Percentiles rank a stretch among this genome's conserved stretches.
These are phyloP conservation scores for Diaporthe vexans DNA, from an alignment of 2,329 filamentous ascomycete genomes.

Conservation along the genomic window DNA sequence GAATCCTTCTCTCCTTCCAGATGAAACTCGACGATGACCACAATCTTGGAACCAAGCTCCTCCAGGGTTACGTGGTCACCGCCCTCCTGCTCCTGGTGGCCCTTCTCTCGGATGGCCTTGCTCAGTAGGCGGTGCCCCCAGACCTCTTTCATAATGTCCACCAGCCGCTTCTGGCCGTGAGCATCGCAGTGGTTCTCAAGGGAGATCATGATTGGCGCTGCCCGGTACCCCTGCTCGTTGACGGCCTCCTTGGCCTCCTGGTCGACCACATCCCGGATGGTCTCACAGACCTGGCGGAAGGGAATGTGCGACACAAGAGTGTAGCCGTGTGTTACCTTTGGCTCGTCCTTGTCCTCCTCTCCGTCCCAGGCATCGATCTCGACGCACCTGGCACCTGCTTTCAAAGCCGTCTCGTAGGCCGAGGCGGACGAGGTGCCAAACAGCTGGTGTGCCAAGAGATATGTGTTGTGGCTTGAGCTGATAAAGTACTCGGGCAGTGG, in stretches of 20 bases:
- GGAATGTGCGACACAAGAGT: slow-evolving; percentile 76
- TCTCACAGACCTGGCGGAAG: slow-evolving; percentile 76
- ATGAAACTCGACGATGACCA: slow-evolving; percentile 78
- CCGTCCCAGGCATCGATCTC: slow-evolving; percentile 83
- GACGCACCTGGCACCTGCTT: slow-evolving; percentile 76
- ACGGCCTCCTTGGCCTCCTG: slow-evolving; percentile 63
- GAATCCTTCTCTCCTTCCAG: slow-evolving; percentile 64
- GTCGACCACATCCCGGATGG: slow-evolving; percentile 73
- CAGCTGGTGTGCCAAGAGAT: slow-evolving; percentile 78
- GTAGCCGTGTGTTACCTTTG: slow-evolving; percentile 79
- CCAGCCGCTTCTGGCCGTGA: slow-evolving; percentile 72
- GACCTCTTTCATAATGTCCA: slow-evolving; percentile 75
- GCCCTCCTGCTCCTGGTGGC: slow-evolving; percentile 67
- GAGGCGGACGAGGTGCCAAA: slow-evolving; percentile 73
- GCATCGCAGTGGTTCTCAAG: slow-evolving; percentile 77
- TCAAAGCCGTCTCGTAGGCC: slow-evolving; percentile 74
- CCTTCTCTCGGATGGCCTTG: slow-evolving; percentile 68
- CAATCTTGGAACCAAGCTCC: slow-evolving; percentile 74
- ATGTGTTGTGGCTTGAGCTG: slow-evolving; percentile 81
- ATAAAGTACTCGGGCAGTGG: slow-evolving; percentile 79
- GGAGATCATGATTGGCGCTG: slow-evolving; percentile 73
- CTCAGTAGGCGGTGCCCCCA: slow-evolving; percentile 72
- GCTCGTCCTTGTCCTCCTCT: slow-evolving; percentile 70
- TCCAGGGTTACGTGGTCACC: slow-evolving; percentile 69
- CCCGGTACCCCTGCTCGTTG: slow-evolving; percentile 55